Base-by-base conservation (phyloP, 768 basidiomycete species). In the Hydnum rufescens region DNA sequence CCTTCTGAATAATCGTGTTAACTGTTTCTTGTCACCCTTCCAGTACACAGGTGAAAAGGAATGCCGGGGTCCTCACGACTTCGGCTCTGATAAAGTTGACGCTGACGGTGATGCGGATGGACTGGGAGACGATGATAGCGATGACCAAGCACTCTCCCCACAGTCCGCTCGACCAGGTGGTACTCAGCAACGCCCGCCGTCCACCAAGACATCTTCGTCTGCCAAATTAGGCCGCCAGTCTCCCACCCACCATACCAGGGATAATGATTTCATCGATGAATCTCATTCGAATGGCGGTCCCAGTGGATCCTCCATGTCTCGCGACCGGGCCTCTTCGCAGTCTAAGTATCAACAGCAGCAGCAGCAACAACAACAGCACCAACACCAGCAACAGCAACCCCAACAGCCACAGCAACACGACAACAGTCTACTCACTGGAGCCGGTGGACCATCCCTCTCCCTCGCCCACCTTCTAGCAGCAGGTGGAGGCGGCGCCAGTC, bases 31-130 rank as follows among this genome's bases (percentile, higher is more conserved):
- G 31, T 5, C 22, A n/a, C 26, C 22, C 42, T 39, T 39, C 23
- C 39, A 75, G 74, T 74, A 73, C 49, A 70, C 71, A 31, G 74
- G 74, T 28, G 74, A 75, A 51, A 66, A 68, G 54, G 74, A 76
- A 56, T 63, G 67, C 0, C 69, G 69, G 53, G 67, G 69, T 1
- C 74, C 74, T 0, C 60, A 64, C n/a, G 74, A 75, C 60, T 75
- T 75, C 56, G 48, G 30, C n/a, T 25, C 25, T 18, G 51, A 51
- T 8, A 56, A 56, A 49, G 57, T 19, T 22, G 51, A 39, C 25
- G 54, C 6, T 26, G 63, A 60, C 2, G 68, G 65, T 58, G 68
- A 65, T n/a, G 51, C 59, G 53, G 48, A 26, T 47, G 44, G 61
- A 23, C 42, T 39, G 23, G 54, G 53, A 29, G 64, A 58, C 8